Base-by-base conservation (phyloP, 306 rosid species). In the Hippophae gyantsensis region DNA sequence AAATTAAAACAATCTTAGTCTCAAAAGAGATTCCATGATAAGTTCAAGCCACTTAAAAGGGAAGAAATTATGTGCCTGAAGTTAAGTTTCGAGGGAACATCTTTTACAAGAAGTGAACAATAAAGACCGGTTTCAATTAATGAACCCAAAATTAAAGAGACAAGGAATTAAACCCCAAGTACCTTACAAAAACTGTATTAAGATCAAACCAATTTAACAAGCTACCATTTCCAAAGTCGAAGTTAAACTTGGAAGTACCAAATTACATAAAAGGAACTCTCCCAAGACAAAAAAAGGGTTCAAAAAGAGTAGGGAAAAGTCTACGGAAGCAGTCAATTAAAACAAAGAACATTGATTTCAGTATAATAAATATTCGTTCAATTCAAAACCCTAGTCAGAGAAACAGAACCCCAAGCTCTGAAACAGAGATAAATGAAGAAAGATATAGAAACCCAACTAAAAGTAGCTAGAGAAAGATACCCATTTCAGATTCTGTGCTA, bases 331-430 rank as follows among this genome's bases (percentile, higher is more conserved):
- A 76, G 81, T 80, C 78, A 84, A 81, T 84, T 72, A 74, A 60
- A 76, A 70, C 46, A 64, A 58, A 68, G 57, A 72, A 72, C 82
- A 81, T 79, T 83, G 85, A 82, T 79, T 78, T 74, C 84, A 83
- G 92, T 62, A 81, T 77, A 79, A 75, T 76, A 83, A 85, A 75
- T 85, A 72, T 73, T 32, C 62, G 49, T 32, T 32, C 67, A 65
- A 75, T 85, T 85, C 82, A 92, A 87, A 83, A 76, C 95, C 96
- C 89, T 78, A 82, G 93, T 85, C 95, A 87, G 89, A 83, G 79
- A 26, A 66, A 61, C 75, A 83, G 81, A 60, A 82, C 72, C 61
- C 66, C 66, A 64, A 72, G 75, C 78, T 74, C 80, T 65, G 74
- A 69, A 71, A 52, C 61, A 56, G 10, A 55, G 54, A 55, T 6